A percentile compares a stretch with the other conserved stretches of the same genome.
Conservation (phyloP, 768 basidiomycete species). For the Suillus alpinus region DNA sequence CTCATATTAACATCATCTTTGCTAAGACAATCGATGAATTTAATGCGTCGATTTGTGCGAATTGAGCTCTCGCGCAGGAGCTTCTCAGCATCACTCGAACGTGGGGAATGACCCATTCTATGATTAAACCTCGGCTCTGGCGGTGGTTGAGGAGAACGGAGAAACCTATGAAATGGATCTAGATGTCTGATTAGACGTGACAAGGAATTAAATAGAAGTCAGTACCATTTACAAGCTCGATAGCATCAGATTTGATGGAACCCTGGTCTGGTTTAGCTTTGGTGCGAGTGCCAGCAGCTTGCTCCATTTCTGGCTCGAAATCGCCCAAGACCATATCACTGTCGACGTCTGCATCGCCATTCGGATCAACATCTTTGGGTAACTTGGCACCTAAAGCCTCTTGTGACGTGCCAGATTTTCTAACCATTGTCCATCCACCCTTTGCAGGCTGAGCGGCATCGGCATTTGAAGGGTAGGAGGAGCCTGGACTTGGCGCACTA, state of each 20-base stretch:
- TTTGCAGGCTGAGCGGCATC: conserved; percentile 44
- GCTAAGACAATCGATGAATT: conserved; percentile 77
- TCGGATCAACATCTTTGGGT: conserved; percentile 20
- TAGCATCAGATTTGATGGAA: conserved; percentile 61
- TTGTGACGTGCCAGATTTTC: conserved; percentile 35
- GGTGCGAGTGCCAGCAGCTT: conserved; percentile 19
- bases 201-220: conserved; percentile 13
- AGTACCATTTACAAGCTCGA: conserved; percentile 76
- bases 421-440: conserved; percentile 78
- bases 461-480: conserved; percentile 66
- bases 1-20: conserved; percentile 75
- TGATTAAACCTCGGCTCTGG: conserved; percentile 14
- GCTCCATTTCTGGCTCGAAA: conserved; percentile 56
- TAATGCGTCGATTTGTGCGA: conserved; percentile 71
- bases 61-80: conserved; percentile 74
- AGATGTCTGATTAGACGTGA: conserved; percentile 30
- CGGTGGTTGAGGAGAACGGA: conserved; percentile 30
- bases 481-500: conserved; percentile 68
- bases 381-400: conserved; percentile 21
- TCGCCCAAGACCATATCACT: conserved; percentile 77
- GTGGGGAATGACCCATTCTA: conserved; percentile 11
- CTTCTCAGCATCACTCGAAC: conserved; percentile 46
- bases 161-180: conserved; percentile 62
- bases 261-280: conserved; percentile 47
- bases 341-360: conserved; percentile 64